A percentile compares a stretch with the other conserved stretches of the same genome.
These are phyloP conservation scores for Serendipita vermifera DNA, from an alignment of 768 basidiomycete genomes.

Conservation along the genomic window DNA sequence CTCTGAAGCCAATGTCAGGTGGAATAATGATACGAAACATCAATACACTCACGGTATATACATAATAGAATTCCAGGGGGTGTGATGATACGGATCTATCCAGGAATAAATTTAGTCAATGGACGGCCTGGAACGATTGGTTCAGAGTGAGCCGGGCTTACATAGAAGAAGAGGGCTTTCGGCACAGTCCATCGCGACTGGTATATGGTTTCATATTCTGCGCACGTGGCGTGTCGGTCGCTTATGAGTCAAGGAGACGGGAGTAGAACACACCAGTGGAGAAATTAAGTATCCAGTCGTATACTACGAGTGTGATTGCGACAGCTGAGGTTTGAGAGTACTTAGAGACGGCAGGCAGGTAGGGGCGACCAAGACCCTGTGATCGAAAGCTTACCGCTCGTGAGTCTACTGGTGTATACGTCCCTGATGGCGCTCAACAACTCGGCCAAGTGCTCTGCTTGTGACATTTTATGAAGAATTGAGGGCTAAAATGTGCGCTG, in stretches of 20 bases:
- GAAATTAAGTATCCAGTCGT: constrained; percentile 4
- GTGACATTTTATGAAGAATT: too few relatives aligned
- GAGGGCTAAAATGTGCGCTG: too few relatives aligned
- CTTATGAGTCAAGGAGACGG: too few relatives aligned
- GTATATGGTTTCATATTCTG: constrained; percentile 3
- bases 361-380: too few relatives aligned
- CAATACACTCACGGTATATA: not conserved
- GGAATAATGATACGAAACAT: too few relatives aligned
- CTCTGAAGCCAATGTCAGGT: not conserved
- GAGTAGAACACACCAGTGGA: not conserved
- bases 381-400: too few relatives aligned
- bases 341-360: too few relatives aligned
- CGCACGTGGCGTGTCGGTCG: too few relatives aligned
- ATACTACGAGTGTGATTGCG: constrained; percentile 1
- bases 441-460: too few relatives aligned
- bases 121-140: not conserved
- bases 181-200: constrained; percentile 4
- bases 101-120: not conserved
- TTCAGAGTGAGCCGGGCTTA: not conserved
- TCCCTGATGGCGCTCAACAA: too few relatives aligned
- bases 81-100: not conserved
- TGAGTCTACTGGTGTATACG: too few relatives aligned
- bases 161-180: not conserved
- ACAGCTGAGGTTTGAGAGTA: too few relatives aligned
- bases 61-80: not conserved